phyloP scores from a whole-genome alignment of 2,329 filamentous ascomycete genomes.

The Alternaria ventricosa region DNA sequence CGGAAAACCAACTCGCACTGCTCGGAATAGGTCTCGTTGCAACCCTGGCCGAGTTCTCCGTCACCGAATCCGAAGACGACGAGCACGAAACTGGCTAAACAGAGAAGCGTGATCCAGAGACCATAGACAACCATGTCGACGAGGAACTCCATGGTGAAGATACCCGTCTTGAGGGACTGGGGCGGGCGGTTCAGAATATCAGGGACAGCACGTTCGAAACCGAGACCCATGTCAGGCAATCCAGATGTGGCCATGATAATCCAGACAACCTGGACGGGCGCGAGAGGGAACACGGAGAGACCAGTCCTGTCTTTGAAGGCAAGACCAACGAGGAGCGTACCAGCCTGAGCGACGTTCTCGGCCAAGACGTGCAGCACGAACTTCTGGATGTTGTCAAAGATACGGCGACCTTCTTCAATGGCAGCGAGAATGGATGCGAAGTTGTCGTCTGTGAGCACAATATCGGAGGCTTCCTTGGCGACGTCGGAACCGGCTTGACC shows the following conservation, averaged over 20 bases:
- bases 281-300: constrained; percentile 83
- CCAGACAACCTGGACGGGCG: constrained; percentile 88
- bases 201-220: constrained; percentile 75
- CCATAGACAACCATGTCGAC: constrained; percentile 49
- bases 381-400: constrained; percentile 90
- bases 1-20: constrained; percentile 47
- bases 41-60: constrained; percentile 41
- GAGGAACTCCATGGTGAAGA: constrained; percentile 49
- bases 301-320: constrained; percentile 75
- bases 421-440: constrained; percentile 86
- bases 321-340: constrained; percentile 80
- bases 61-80: constrained; percentile 46
- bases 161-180: constrained; percentile 56
- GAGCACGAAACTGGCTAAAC: constrained; percentile 45
- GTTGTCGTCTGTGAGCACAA: constrained; percentile 87
- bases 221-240: constrained; percentile 80
- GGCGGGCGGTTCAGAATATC: constrained; percentile 84
- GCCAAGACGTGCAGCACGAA: constrained; percentile 79
- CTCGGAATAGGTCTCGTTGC: constrained; percentile 43
- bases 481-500: constrained; percentile 81
- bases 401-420: constrained; percentile 80
- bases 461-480: constrained; percentile 80
- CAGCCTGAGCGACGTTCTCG: constrained; percentile 84
- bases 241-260: constrained; percentile 91
- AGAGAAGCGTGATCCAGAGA: constrained; percentile 40